A percentile compares a stretch with the other conserved stretches of the same genome.
phyloP scores from a whole-genome alignment of 805 yeast genomes.

The Saccharomycopsis sp. region DNA sequence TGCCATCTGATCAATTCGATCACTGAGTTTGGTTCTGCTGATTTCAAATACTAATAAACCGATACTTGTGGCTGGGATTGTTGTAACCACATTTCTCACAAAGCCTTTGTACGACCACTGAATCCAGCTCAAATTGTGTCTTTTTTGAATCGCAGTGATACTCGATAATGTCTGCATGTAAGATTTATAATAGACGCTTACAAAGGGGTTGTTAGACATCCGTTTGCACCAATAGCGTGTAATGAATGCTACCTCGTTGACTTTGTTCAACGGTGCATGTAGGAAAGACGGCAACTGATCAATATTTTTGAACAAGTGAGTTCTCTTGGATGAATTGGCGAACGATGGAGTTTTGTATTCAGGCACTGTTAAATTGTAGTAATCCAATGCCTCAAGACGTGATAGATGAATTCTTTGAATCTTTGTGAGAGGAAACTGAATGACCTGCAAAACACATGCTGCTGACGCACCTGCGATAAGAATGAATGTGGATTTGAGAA shows the following conservation, averaged over 20 bases:
- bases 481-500: conserved; percentile 62
- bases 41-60: conserved; percentile 83
- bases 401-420: conserved; percentile 75
- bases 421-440: conserved; percentile 78
- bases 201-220: conserved; percentile 26
- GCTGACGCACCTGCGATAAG: conserved; percentile 85
- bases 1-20: background rate
- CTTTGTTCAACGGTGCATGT: conserved; percentile 1
- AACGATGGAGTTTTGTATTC: conserved; percentile 20
- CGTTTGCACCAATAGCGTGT: conserved; percentile 22
- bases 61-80: conserved; percentile 83
- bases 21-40: conserved; percentile 41
- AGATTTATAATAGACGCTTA: conserved; percentile 54
- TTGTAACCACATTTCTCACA: conserved; percentile 58
- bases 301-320: conserved; percentile 8
- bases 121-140: conserved; percentile 50
- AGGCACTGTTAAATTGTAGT: conserved; percentile 17
- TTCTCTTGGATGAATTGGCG: conserved; percentile 7
- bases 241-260: conserved; percentile 12
- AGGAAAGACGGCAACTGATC: conserved; percentile 14
- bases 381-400: conserved; percentile 73
- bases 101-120: conserved; percentile 77
- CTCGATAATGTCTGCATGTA: conserved; percentile 71
- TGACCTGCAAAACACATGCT: conserved; percentile 63
- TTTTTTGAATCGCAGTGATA: conserved; percentile 44